These are phyloP conservation scores for Vaccinium myrtillus DNA, from an alignment of 148 eudicot genomes.

Conservation along the genomic window DNA sequence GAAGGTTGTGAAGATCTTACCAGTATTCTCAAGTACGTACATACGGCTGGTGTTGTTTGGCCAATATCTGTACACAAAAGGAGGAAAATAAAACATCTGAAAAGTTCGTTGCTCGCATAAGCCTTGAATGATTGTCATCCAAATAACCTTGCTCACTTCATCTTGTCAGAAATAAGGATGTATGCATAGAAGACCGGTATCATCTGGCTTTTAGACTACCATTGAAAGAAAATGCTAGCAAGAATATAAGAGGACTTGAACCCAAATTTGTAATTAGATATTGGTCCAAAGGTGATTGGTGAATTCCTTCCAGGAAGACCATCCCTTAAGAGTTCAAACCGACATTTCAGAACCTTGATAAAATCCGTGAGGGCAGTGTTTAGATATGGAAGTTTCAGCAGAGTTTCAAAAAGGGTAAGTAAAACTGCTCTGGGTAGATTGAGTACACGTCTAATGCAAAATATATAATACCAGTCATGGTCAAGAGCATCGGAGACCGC, in stretches of 20 bases:
- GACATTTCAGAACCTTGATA: neutral
- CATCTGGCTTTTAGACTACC: neutral
- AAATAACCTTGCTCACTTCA: slow-evolving; percentile 6
- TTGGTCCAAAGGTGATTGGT: neutral
- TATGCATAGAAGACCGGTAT: neutral
- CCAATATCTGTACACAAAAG: slow-evolving; percentile 59
- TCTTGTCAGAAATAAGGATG: neutral
- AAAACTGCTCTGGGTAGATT: neutral
- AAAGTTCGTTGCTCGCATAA: neutral
- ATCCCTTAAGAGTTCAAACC: neutral
- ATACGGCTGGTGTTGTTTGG: slow-evolving; percentile 90
- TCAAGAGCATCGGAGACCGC: neutral
- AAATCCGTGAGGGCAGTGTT: neutral
- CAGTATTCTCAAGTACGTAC: slow-evolving; percentile 89
- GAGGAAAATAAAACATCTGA: neutral
- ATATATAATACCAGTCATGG: no score
- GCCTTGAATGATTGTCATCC: neutral
- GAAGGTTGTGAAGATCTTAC: slow-evolving; percentile 28
- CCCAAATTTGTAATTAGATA: neutral
- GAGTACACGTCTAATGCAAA: neutral
- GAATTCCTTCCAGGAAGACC: neutral
- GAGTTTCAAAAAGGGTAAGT: neutral
- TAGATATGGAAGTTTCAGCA: slow-evolving; percentile 7
- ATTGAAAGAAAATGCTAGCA: neutral
- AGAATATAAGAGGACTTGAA: neutral